Conservation (phyloP, 805 yeast species). For the Schizosaccharomyces cryophilus region DNA sequence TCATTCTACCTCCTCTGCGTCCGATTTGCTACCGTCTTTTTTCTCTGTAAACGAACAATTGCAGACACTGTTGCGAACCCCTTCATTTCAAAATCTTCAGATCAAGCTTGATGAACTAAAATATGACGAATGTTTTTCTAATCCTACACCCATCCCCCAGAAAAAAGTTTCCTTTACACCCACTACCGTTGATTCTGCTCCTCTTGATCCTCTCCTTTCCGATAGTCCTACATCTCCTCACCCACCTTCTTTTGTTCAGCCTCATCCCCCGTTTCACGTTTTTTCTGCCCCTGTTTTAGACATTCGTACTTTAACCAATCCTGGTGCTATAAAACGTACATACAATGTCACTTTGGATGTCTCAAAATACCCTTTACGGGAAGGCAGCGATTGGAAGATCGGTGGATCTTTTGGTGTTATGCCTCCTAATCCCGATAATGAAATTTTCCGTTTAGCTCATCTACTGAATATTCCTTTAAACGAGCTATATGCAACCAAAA, state of each 20-base stretch:
- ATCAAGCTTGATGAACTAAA: background rate
- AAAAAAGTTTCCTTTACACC: background rate
- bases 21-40: background rate
- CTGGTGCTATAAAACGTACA: constrained; percentile 10
- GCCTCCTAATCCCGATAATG: constrained; percentile 9
- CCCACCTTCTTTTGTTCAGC: constrained; percentile 9
- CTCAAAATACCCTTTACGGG: constrained; percentile 9
- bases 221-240: background rate
- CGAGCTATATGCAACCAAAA: constrained; percentile 3
- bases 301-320: constrained; percentile 8
- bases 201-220: background rate
- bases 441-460: constrained; percentile 8
- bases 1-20: background rate
- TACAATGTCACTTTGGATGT: constrained; percentile 11
- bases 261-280: constrained; percentile 10
- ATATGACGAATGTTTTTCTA: background rate
- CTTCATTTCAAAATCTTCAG: background rate
- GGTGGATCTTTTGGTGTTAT: constrained; percentile 12
- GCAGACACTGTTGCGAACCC: background rate
- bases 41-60: background rate
- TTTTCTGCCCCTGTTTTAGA: constrained; percentile 8
- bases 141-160: background rate
- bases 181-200: background rate
- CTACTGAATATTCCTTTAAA: constrained; percentile 4
- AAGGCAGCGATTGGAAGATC: constrained; percentile 11